Evolutionary conservation across 352 stramenopile genomes (phyloP), one percentile per base, ranked within the genome.

Genomic region (Globisporangium barbulae): DNA sequence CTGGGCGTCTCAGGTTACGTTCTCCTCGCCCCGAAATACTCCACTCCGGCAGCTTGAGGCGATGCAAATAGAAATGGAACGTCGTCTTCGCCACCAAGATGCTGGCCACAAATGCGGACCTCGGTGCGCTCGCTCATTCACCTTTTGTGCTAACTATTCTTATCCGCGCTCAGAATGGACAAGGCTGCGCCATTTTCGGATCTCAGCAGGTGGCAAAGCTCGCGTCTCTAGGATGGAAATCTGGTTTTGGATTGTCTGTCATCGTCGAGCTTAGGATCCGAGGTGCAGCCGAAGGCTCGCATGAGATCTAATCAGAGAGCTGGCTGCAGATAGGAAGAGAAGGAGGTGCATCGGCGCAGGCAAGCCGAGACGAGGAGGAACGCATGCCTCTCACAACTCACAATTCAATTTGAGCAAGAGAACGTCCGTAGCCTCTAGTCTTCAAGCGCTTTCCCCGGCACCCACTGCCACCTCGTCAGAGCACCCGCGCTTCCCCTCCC

Each of bases 381-480:
- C 13, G 0, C 15, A 15, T 45, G 39, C 39, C 39, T 45, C 39
- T 45, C 12, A 37, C n/a, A 44, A 39, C 22, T 55, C 50, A 66
- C 56, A 67, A 61, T 75, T 61, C 31, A 72, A 74, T 68, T 69
- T 59, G 64, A 61, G 35, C 59, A 37, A n/a, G 48, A 63, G 57
- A 78, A 66, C 65, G 30, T n/a, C 55, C 42, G 50, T 68, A 73
- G 58, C 57, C 35, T 62, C 25, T 50, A 48, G 45, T 61, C 55
- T 57, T 53, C 61, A 61, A 67, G 63, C 58, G 57, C 31, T 61
- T 69, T 44, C 62, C 50, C 45, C 61, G 52, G 63, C 61, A 52
- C 64, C 37, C 53, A 49, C 49, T 66, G 52, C 57, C 67, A 47
- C 41, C 53, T 44, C 48, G 12, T 53, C 39, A 50, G 25, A 73